These are phyloP conservation scores for Paraurostyla sp. DNA, from an alignment of 73 alveolate genomes.

Conservation along the genomic window DNA sequence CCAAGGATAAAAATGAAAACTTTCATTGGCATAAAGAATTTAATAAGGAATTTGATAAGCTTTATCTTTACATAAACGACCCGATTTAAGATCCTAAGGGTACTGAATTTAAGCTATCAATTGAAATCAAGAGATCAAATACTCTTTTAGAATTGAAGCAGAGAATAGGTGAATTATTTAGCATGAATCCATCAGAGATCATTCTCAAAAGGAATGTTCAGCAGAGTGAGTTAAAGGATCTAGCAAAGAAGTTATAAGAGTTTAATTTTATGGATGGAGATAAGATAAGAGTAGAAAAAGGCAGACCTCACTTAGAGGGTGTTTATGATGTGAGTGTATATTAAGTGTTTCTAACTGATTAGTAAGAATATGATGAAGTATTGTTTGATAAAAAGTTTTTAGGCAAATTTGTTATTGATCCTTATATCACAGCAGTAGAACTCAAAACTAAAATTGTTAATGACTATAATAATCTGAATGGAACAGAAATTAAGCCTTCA, in stretches of 20 bases:
- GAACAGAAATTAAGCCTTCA: neutral
- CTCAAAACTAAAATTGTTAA: neutral
- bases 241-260: constrained; percentile 6
- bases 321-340: constrained; percentile 14
- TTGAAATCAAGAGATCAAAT: neutral
- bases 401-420: neutral
- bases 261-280: neutral
- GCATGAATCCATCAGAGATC: constrained; percentile 12
- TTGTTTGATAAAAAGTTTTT: constrained; percentile 13
- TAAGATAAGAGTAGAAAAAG: constrained; percentile 1
- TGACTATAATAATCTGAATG: neutral
- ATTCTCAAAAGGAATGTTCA: neutral
- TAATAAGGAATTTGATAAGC: neutral
- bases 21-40: constrained; percentile 45
- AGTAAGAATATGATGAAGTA: neutral
- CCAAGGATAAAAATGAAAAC: constrained; percentile 60
- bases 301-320: constrained; percentile 33
- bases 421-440: neutral
- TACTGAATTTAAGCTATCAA: neutral
- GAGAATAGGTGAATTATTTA: neutral
- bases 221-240: constrained; percentile 13
- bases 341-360: neutral
- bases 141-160: constrained; percentile 3
- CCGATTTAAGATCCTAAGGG: constrained; percentile 40
- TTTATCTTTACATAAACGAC: neutral